Evolutionary conservation across 805 yeast genomes (phyloP), one percentile per base, ranked within the genome.

Genomic region (Grigorovia transvaalensis): DNA sequence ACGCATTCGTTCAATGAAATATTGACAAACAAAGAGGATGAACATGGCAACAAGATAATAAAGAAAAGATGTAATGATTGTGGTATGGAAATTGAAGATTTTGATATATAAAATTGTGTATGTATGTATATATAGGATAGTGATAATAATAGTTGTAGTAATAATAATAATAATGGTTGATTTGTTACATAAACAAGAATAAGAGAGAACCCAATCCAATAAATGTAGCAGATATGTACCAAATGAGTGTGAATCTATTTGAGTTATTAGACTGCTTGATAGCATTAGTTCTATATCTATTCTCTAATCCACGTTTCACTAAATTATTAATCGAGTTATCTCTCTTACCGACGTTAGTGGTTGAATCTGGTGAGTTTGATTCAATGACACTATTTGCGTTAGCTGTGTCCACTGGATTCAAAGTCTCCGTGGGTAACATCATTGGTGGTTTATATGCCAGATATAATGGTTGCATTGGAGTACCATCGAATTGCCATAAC

Each of bases 361-460:
- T 23, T 4, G 44, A 13, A 13, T 23, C 46, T 2, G n/a, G 18
- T 23, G 18, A n/a, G n/a, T 44, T 42, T 12, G 27, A 27, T 13
- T 49, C 53, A 2, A 43, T 18, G 12, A 71, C 55, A 47, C 70
- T 53, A 5, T 74, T 58, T 6, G 62, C 70, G 5, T 58, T 58
- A 6, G 55, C 17, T 5, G 35, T 52, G 19, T 46, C 56, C 2
- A 96, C 86, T 20, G 99, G 99, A 68, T 90, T 91, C 75, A 93
- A 72, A 0, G 97, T 90, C 50, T 66, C 70, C 0, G 98, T 93
- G 20, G 99, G 99, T 54, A 93, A 79, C 99, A 93, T 93, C 79
- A 85, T 76, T 9, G 99, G 95, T 6, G 99, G 99, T 60, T 79
- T 78, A 73, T 90, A 93, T 1, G 95, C 96, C 67, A 93, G 76